Percentiles rank a stretch among this genome's conserved stretches.
These are phyloP conservation scores for Bertia moriformis DNA, from an alignment of 2,329 filamentous ascomycete species.

Conservation along the genomic window DNA sequence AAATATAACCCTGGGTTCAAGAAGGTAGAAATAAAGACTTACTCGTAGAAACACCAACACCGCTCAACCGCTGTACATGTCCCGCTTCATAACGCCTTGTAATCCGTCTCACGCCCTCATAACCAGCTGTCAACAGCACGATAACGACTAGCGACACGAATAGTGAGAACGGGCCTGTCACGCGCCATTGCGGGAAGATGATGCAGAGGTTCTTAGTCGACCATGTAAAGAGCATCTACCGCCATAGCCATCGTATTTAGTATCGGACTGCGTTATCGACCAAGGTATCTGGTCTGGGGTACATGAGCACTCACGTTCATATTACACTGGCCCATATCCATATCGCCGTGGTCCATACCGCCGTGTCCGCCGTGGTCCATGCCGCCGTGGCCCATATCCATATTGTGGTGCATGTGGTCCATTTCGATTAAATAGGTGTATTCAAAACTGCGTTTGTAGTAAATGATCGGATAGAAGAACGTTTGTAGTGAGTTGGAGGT, in stretches of 20 bases:
- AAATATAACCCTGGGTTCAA: no score
- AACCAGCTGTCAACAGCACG: slow-evolving; percentile 44
- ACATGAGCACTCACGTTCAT: slow-evolving; percentile 39
- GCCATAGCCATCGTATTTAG: slow-evolving; percentile 2
- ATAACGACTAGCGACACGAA: slow-evolving; percentile 43
- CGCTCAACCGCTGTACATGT: slow-evolving; percentile 19
- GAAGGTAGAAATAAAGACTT: no score
- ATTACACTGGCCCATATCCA: slow-evolving; percentile 42
- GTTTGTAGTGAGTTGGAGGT: no score
- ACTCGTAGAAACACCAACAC: no score
- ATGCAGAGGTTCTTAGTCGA: slow-evolving; percentile 50
- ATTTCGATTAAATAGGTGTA: no score
- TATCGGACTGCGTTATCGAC: background rate
- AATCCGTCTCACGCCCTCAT: slow-evolving; percentile 43
- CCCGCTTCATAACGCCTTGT: slow-evolving; percentile 38
- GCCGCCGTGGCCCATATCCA: slow-evolving; percentile 5
- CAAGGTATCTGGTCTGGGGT: background rate
- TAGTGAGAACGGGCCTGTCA: slow-evolving; percentile 38
- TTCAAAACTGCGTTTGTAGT: no score
- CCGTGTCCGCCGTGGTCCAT: slow-evolving; percentile 30
- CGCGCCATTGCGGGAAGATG: slow-evolving; percentile 45
- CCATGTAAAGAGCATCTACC: slow-evolving; percentile 55
- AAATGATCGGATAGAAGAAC: no score
- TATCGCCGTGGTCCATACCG: slow-evolving; percentile 30
- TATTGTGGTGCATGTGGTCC: no score